Evolutionary conservation across 306 rosid species (phyloP), one percentile per base, ranked within the genome.

Genomic region (Dryas drummondii): DNA sequence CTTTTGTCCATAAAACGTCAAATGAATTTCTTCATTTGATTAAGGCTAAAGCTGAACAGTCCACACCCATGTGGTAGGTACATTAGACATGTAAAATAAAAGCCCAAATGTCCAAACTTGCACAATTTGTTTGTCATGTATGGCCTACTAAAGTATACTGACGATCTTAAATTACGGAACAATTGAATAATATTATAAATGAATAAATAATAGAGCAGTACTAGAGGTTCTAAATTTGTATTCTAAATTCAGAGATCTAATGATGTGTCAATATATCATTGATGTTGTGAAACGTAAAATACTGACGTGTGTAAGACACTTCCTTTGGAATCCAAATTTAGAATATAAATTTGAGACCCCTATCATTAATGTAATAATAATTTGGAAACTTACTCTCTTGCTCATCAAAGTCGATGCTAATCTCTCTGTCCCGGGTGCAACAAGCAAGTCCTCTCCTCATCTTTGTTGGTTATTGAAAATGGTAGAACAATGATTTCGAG

Each of bases 371-470:
- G 22, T 22, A 72, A 17, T 48, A 49, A 41, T 13, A 9, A 12
- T 37, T 32, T 22, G 50, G 17, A 41, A 70, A 3, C 91, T 90
- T 84, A 94, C 97, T 85, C 50, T 90, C 86, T 76, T 86, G 94
- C 7, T 88, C 93, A 42, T 94, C 91, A 77, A 87, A 78, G 86
- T 94, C 98, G 19, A 87, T 61, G 91, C 98, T 94, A 58, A 82
- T 47, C 69, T 85, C 90, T 75, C 82, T 80, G 78, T 82, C 88
- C 45, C 86, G 80, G 53, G 74, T 73, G 86, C 98, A 94, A 86
- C 97, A 94, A 73, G 84, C 87, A 47, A 94, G 84, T 59, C 94
- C 84, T 80, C 85, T 81, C 71, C 86, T 86, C 94, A 94, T 84
- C 82, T 72, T 88, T 81, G 8, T 60, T 46, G 47, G 7, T 10